Conservation (phyloP, 768 basidiomycete genomes). For the Cystoderma amianthinum region DNA sequence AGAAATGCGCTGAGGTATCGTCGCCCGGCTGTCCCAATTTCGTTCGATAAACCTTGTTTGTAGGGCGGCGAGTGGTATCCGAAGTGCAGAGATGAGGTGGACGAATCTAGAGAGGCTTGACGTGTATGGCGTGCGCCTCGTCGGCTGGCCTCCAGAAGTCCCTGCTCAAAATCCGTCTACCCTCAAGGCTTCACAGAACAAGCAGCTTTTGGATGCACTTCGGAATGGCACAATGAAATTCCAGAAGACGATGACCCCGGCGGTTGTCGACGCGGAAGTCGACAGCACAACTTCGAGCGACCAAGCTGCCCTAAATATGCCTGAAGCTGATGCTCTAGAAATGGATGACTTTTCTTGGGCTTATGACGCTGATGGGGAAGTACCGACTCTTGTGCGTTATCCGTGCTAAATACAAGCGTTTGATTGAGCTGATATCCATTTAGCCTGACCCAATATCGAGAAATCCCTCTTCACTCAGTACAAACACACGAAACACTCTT, state of each 20-base stretch:
- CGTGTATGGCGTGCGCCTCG: conserved; percentile 49
- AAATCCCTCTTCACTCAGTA: too few relatives aligned
- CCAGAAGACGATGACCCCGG: conserved; percentile 19
- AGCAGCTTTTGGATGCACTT: conserved; percentile 40
- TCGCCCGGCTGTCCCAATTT: conserved; percentile 3
- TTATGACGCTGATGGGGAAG: conserved; percentile 27
- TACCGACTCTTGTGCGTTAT: conserved; percentile 5
- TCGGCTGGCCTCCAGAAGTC: conserved; percentile 58
- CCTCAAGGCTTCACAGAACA: conserved; percentile 49
- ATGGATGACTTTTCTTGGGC: conserved; percentile 35
- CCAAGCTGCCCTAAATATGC: too few relatives aligned
- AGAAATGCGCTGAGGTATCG: conserved; percentile 46
- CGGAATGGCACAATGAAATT: conserved; percentile 43
- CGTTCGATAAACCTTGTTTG: neutral
- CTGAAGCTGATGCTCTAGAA: conserved; percentile 4
- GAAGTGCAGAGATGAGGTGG: conserved; percentile 74
- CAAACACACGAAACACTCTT: too few relatives aligned
- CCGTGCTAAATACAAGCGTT: too few relatives aligned
- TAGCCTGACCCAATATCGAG: too few relatives aligned
- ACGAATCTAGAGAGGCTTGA: conserved; percentile 53
- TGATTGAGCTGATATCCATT: too few relatives aligned
- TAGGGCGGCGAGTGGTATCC: conserved; percentile 50
- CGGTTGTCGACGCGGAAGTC: neutral
- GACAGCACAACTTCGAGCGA: neutral
- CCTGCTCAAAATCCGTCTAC: conserved; percentile 58